Base-by-base conservation (phyloP, 1,284 basidiomycete genomes). In the Flammula alnicola region DNA sequence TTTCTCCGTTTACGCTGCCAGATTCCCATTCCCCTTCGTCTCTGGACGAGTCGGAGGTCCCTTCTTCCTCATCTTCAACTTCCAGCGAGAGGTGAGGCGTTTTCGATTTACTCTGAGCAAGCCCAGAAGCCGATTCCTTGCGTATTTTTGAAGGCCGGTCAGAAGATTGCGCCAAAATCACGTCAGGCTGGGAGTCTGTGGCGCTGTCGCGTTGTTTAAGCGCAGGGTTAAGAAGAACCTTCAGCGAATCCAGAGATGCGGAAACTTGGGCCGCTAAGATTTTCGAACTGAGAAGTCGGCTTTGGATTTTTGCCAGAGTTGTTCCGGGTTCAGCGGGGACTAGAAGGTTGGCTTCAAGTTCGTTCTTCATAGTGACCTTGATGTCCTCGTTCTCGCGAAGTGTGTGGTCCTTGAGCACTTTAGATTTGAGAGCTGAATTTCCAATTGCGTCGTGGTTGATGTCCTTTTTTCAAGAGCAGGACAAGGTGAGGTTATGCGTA, bases 251-350 rank as follows among this genome's bases (percentile, higher is more conserved):
- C 0, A 94, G 63, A 12, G 80, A 77, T 16, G 64, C 62, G 12
- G 72, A 71, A 2, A 92, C 75, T 54, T 81, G 82, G 10, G 78
- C 74, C 0, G 91, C 86, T 9, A 94, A 73, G 14, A 78, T 68
- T 65, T 91, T 94, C 2, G 88, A 88, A 60, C 90, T 93, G 35
- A 89, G 74, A 19, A 95, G 70, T 22, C 89, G 81, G 49, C 80
- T 85, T 59, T 90, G 84, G 1, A 88, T 81, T 66, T 88, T 90
- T 5, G 77, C 76, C 12, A 70, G 62, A 2, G 77, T 66, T 17
- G 78, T 74, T n/a, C 78, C 77, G 8, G 75, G 62, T 2, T 59
- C 51, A 8, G 67, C 68, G 2, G 64, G 65, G 23, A 59, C 47
- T 38, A 71, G 59, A 10, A 68, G 41, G 45, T 65, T 68, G 3